These are phyloP conservation scores for Diatrype stigma DNA, from an alignment of 2,329 filamentous ascomycete species.

Conservation along the genomic window DNA sequence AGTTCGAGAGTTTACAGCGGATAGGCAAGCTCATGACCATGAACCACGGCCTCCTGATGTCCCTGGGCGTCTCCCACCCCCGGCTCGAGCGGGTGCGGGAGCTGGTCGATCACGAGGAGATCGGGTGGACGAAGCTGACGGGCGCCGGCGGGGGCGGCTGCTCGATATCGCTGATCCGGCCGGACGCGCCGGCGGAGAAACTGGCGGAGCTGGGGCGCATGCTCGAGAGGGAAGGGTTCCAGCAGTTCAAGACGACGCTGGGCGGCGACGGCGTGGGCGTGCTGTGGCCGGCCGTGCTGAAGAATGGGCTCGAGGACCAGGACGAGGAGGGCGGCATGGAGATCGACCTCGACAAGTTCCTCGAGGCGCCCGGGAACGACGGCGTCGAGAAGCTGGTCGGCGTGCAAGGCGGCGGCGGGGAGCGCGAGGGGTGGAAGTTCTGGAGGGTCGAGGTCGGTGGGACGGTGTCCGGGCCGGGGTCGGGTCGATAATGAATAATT, in stretches of 20 bases:
- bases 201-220: slow-evolving; percentile 61
- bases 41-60: slow-evolving; percentile 89
- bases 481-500: slow-evolving; percentile 18
- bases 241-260: slow-evolving; percentile 82
- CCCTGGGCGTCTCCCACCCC: slow-evolving; percentile 90
- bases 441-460: slow-evolving; percentile 63
- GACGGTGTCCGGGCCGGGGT: too few species aligned
- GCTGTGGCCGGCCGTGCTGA: slow-evolving; percentile 85
- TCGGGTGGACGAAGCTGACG: slow-evolving; percentile 97
- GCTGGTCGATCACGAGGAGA: slow-evolving; percentile 79
- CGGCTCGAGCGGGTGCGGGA: slow-evolving; percentile 88
- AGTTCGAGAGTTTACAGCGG: slow-evolving; percentile 61
- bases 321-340: slow-evolving; percentile 80
- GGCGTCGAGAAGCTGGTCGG: slow-evolving; percentile 87
- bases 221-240: slow-evolving; percentile 69
- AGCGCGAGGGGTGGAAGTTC: slow-evolving; percentile 80
- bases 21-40: slow-evolving; percentile 87
- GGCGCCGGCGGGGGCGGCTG: slow-evolving; percentile 94
- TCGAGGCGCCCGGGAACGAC: slow-evolving; percentile 77
- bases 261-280: slow-evolving; percentile 93
- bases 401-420: slow-evolving; percentile 63
- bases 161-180: slow-evolving; percentile 84
- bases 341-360: slow-evolving; percentile 80
- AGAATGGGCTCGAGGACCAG: slow-evolving; percentile 70
- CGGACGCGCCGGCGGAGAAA: slow-evolving; percentile 52